These are phyloP conservation scores for Paracoccidioides brasiliensis DNA, from an alignment of 2,329 filamentous ascomycete genomes.

Conservation along the genomic window DNA sequence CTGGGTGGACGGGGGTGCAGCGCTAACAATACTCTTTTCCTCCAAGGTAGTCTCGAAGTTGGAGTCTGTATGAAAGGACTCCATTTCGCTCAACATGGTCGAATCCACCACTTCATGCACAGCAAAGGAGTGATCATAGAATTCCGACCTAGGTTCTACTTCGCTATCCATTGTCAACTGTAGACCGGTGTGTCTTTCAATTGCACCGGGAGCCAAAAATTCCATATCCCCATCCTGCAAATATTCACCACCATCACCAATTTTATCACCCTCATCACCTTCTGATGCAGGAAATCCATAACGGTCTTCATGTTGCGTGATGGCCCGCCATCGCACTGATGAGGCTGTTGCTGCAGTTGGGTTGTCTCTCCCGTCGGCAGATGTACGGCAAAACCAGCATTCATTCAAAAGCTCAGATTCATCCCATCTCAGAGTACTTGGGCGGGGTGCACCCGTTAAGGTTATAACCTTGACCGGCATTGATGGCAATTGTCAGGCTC, in stretches of 20 bases:
- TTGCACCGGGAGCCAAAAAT: constrained; percentile 9
- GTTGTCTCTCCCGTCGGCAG: not conserved
- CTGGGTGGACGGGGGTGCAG: not conserved
- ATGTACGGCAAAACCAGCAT: constrained; percentile 11
- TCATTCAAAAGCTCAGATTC: constrained; percentile 34
- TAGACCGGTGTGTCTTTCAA: constrained; percentile 10
- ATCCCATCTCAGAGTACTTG: constrained; percentile 42
- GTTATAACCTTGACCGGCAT: constrained; percentile 33
- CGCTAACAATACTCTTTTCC: constrained; percentile 7
- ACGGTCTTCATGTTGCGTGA: not conserved
- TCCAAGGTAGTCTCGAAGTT: constrained; percentile 6
- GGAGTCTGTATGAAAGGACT: constrained; percentile 7
- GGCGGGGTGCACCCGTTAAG: constrained; percentile 49
- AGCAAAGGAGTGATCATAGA: constrained; percentile 66
- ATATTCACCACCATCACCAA: not conserved
- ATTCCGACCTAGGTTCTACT: constrained; percentile 43
- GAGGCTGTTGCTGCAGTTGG: not conserved
- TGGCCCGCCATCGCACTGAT: constrained; percentile 8
- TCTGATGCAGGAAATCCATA: not conserved
- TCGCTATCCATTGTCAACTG: constrained; percentile 9
- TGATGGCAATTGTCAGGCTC: not conserved
- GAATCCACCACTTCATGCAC: constrained; percentile 43
- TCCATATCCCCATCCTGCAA: constrained; percentile 6
- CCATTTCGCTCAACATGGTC: constrained; percentile 4
- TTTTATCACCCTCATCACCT: not conserved